A percentile compares a stretch with the other conserved stretches of the same genome.
phyloP scores from a whole-genome alignment of 257 asterid species.

The Dorcoceras hygrometricum region DNA sequence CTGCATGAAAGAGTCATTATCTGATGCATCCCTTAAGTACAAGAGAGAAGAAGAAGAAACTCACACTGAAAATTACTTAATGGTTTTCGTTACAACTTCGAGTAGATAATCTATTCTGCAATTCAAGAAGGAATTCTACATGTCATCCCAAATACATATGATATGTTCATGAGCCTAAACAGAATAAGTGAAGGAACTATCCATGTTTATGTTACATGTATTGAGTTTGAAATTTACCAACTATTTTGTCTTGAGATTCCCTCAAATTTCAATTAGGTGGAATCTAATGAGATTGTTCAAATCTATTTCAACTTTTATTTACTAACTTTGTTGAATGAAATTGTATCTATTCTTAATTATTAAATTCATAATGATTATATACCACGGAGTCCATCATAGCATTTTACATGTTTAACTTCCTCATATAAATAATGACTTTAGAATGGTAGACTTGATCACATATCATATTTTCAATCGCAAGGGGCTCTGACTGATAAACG shows the following conservation, averaged over 20 bases:
- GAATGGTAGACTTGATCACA: too few relatives aligned
- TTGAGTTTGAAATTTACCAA: background rate
- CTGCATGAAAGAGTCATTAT: background rate
- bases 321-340: too few relatives aligned
- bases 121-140: background rate
- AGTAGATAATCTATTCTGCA: background rate
- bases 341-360: background rate
- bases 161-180: too few relatives aligned
- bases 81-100: background rate
- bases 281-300: background rate
- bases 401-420: too few relatives aligned
- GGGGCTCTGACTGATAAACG: background rate
- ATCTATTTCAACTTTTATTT: too few relatives aligned
- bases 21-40: background rate
- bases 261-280: background rate
- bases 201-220: too few relatives aligned
- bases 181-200: too few relatives aligned
- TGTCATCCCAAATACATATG: too few relatives aligned
- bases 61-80: too few relatives aligned
- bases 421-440: too few relatives aligned
- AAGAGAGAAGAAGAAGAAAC: constrained; percentile 1
- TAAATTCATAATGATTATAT: background rate
- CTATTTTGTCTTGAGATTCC: background rate
- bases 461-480: too few relatives aligned
- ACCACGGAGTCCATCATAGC: too few relatives aligned